These are phyloP conservation scores for Capronia americana DNA, from an alignment of 2,329 filamentous ascomycete species.

Conservation along the genomic window DNA sequence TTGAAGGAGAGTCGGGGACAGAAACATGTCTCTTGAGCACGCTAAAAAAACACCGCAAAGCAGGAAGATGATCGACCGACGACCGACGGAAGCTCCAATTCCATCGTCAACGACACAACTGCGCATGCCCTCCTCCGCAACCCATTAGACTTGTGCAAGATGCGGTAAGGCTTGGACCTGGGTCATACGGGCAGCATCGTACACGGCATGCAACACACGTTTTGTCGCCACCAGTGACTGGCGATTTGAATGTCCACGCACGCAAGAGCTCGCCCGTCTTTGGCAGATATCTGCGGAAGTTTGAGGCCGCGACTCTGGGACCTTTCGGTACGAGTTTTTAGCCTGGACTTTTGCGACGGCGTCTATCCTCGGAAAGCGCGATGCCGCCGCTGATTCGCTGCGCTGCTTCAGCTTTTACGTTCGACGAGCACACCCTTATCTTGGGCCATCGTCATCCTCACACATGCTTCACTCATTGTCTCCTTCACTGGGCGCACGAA, in stretches of 20 bases:
- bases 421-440: conserved; percentile 22
- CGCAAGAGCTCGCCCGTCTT: neutral
- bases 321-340: conserved; percentile 6
- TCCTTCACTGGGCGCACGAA: neutral
- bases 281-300: neutral
- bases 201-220: neutral
- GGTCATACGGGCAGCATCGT: neutral
- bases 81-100: neutral
- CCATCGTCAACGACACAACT: neutral
- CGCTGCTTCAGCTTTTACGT: conserved; percentile 2
- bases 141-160: neutral
- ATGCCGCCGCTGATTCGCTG: conserved; percentile 18
- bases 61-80: neutral
- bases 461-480: neutral
- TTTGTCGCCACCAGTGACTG: conserved; percentile 8
- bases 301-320: neutral
- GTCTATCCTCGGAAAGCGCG: conserved; percentile 13
- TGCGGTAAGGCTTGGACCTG: conserved; percentile 16
- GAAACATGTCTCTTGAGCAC: conserved; percentile 20
- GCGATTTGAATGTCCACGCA: neutral
- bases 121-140: neutral
- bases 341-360: conserved; percentile 17
- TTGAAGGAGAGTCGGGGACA: conserved; percentile 23
- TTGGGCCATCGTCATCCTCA: conserved; percentile 13
- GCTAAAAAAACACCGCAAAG: neutral